Evolutionary conservation across 164 flowering plant genomes (phyloP), one percentile per base, ranked within the genome.

Genomic region (Malania oleifera): DNA sequence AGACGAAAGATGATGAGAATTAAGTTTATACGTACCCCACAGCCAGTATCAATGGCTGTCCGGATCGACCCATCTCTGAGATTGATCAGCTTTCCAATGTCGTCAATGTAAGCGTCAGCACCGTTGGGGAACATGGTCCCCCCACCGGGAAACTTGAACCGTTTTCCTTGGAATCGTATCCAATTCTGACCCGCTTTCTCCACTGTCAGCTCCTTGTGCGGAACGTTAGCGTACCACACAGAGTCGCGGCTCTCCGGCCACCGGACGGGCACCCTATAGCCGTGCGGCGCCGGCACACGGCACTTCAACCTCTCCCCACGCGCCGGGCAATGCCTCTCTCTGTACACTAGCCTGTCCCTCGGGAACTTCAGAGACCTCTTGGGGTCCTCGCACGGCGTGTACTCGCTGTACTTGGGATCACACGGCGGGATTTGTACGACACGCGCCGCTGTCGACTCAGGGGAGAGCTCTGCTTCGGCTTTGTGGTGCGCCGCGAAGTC

Each of bases 11-110:
- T n/a, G n/a, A n/a, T n/a, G n/a, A n/a, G n/a, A n/a, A n/a, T n/a
- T n/a, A n/a, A n/a, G n/a, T n/a, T 41, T n/a, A 35, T 56, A 75
- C 90, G 49, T 73, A 93, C 99, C 84, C 99, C 99, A 62, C 99
- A 93, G 24, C 99, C 99, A 29, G 97, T 90, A 56, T 93, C 99
- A 50, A 93, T 79, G 78, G 95, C 97, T 57, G 99, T 93, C 53
- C 99, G 54, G 20, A 93, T 65, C 1, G 87, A 77, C 27, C 97
- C 99, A 45, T 77, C 89, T 15, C 38, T 49, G 23, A 93, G 75
- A 56, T 91, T 70, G 50, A 93, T 83, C 62, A 90, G 35, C 68
- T 70, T 72, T 3, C 83, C 95, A 23, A 93, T 93, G 10, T 85
- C 88, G 49, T 88, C 88, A 28, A 93, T 85, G 52, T 93, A 93